Base-by-base conservation (phyloP, 345 rosid genomes). In the Lenwebbia sp. region DNA sequence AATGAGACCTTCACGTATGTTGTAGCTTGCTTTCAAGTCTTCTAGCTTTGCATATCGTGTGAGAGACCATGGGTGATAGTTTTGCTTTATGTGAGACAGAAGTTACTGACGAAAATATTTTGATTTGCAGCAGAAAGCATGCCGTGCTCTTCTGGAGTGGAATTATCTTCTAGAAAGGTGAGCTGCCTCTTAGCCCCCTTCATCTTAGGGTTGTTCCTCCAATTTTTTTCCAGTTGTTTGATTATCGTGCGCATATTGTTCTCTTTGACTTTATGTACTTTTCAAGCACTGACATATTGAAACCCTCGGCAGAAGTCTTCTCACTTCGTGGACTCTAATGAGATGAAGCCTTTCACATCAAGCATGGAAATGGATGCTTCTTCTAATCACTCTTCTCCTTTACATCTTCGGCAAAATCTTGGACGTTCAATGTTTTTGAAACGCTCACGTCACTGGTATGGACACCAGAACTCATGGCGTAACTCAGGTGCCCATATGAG, bases 361-460 rank as follows among this genome's bases (percentile, higher is more conserved):
- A 82, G 89, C 62, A 88, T 89, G 91, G 92, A 90, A 83, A 86
- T 78, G 41, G 81, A 89, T 86, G 82, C 78, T 88, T 82, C 89
- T 30, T 57, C 56, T 41, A 92, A 91, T 92, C 85, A 89, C 26
- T 74, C 90, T 70, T 88, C 93, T 85, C 76, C 54, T 84, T 82
- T 88, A 75, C 92, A 88, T 75, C 91, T 84, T 85, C 92, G 89
- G 33, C 85, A 92, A 65, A 90, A 88, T 88, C 90, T 89, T 81
- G 88, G 93, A 44, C 91, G 91, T 28, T 88, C 95, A 47, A 65
- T 92, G n/a, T 91, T 91, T 89, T 88, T 92, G 84, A 94, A 94
- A 85, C 92, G 95, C 74, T 89, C 94, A 13, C 94, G 93, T 51
- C 92, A 92, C 87, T 83, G 90, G 88, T 89, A 90, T 85, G 91